Percentiles rank a stretch among this genome's conserved stretches.
Evolutionary conservation across 495 filamentous ascomycete genomes (phyloP).

Genomic region (Podospora sp.): DNA sequence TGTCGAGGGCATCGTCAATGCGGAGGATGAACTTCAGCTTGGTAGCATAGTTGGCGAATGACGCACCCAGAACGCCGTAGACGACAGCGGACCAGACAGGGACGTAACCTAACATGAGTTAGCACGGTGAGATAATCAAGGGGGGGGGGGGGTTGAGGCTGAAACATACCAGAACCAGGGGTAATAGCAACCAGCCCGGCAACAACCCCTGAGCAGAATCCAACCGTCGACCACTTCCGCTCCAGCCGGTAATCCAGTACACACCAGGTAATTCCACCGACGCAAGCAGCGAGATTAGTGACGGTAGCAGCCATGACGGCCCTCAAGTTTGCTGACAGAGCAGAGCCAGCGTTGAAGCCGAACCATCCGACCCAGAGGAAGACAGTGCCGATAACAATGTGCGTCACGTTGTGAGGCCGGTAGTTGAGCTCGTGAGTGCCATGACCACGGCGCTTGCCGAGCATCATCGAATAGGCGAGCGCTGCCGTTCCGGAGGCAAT

Average conservation of each 20-base stretch:
- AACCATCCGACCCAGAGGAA: slow-evolving; percentile 99
- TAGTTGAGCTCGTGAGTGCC: slow-evolving; percentile 92
- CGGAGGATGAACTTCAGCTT: slow-evolving; percentile 90
- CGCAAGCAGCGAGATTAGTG: slow-evolving; percentile 73
- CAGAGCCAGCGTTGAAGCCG: slow-evolving; percentile 93
- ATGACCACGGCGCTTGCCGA: slow-evolving; percentile 83
- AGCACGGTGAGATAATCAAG: neutral
- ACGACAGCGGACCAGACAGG: slow-evolving; percentile 90
- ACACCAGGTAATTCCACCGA: slow-evolving; percentile 94
- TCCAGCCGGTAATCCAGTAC: slow-evolving; percentile 90
- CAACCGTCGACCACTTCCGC: slow-evolving; percentile 94
- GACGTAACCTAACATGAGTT: slow-evolving; percentile 64
- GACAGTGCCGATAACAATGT: slow-evolving; percentile 92
- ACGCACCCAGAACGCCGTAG: slow-evolving; percentile 81
- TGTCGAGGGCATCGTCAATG: slow-evolving; percentile 90
- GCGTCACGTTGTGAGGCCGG: slow-evolving; percentile 93
- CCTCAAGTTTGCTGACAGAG: slow-evolving; percentile 82
- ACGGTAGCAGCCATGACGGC: slow-evolving; percentile 72
- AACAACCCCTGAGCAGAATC: slow-evolving; percentile 94
- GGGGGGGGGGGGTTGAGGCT: neutral
- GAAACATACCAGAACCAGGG: slow-evolving; percentile 66
- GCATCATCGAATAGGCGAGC: slow-evolving; percentile 84
- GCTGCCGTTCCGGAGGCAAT: slow-evolving; percentile 86
- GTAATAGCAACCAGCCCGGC: slow-evolving; percentile 93
- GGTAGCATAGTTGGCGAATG: slow-evolving; percentile 91